Evolutionary conservation across 2,329 filamentous ascomycete species (phyloP), one percentile per base, ranked within the genome.

Genomic region (Cordyceps javanica): DNA sequence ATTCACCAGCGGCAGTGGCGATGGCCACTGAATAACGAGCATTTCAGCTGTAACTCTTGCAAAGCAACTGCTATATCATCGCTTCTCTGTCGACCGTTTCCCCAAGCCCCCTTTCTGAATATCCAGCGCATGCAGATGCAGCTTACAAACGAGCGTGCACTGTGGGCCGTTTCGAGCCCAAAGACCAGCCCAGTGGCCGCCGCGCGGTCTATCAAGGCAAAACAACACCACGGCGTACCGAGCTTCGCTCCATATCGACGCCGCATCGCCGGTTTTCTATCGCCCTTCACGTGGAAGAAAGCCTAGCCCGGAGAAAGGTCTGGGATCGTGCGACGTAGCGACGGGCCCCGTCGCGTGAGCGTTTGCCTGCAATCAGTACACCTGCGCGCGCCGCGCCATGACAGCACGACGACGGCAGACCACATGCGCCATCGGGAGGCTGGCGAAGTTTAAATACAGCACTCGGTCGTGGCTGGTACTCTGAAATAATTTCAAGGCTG

Each of bases 371-470:
- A 38, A 38, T 55, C 52, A 28, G 19, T 55, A 10, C n/a, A 23
- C 38, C n/a, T 36, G 30, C 14, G 52, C 32, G 53, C 42, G 30
- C 30, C 53, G 53, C 39, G 52, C 19, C 53, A 55, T 48, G 53
- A 34, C 41, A 6, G 42, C 53, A 28, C 51, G 28, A 34, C 53
- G 23, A 36, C n/a, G n/a, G n/a, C 46, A n/a, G 34, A n/a, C 53
- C 25, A 34, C 34, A 30, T 39, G 42, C 13, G 32, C 53, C 42
- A 39, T 49, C 34, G 30, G n/a, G 42, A 55, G 53, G 53, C 44
- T 32, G 44, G 44, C 32, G 25, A 48, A 48, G 53, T 10, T 48
- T 30, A 21, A 48, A 54, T 34, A 54, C 39, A 36, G 50, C 38
- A 42, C 25, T 23, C 25, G 10, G 7, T 26, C 36, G n/a, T n/a